Percentiles rank a stretch among this genome's conserved stretches.
Conservation (phyloP, 768 basidiomycete species). For the Pleurotus platypus region DNA sequence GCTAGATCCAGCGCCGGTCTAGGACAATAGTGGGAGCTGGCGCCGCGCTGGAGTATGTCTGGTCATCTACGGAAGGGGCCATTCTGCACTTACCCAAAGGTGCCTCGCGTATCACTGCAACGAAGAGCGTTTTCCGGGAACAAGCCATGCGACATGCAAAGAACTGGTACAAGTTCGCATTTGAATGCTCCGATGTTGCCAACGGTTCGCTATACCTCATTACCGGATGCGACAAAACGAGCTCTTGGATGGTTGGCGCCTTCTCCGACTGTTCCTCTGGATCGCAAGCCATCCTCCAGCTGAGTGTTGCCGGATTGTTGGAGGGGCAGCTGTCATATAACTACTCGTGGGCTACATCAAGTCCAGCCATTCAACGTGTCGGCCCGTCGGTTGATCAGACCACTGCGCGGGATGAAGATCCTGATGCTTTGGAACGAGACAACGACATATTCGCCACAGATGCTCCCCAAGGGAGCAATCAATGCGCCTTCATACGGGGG, state of each 20-base stretch:
- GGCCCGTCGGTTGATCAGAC: neutral
- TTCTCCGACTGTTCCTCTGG: conserved; percentile 4
- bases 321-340: neutral
- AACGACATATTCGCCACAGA: neutral
- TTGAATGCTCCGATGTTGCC: neutral
- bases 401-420: neutral
- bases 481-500: neutral
- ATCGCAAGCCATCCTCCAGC: neutral
- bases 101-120: conserved; percentile 9
- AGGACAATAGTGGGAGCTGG: neutral
- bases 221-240: conserved; percentile 16
- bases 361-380: neutral
- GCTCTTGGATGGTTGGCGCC: conserved; percentile 15
- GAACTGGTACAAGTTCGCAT: conserved; percentile 12
- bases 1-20: neutral
- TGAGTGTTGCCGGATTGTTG: neutral
- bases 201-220: conserved; percentile 12
- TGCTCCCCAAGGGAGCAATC: neutral
- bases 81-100: conserved; percentile 16
- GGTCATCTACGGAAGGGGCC: conserved; percentile 12
- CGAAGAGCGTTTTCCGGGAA: conserved; percentile 9
- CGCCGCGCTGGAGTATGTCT: neutral
- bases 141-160: conserved; percentile 9
- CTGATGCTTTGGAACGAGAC: neutral
- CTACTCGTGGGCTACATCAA: neutral